These are phyloP conservation scores for Sequoiadendron giganteum DNA, from an alignment of 75 land plant species.

Conservation along the genomic window DNA sequence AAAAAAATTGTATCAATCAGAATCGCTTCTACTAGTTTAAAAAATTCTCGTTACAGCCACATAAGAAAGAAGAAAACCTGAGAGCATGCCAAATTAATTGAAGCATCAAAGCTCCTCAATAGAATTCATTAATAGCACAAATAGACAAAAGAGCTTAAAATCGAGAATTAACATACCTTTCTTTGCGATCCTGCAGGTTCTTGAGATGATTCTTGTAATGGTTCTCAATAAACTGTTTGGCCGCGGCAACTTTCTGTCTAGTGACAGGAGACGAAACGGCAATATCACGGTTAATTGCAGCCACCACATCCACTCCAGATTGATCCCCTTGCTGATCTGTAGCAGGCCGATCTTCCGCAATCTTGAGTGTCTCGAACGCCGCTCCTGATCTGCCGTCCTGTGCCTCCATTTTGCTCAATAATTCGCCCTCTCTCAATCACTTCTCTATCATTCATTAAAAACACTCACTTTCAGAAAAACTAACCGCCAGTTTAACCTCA, in stretches of 20 bases:
- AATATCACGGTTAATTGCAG: constrained; percentile 17
- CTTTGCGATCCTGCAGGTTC: constrained; percentile 59
- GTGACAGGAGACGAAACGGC: constrained; percentile 60
- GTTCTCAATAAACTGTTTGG: constrained; percentile 71
- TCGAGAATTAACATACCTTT: constrained; percentile 35
- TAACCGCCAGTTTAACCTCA: neutral
- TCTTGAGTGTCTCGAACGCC: constrained; percentile 23
- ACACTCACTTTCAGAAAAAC: neutral
- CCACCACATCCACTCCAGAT: constrained; percentile 9
- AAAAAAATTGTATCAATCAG: neutral
- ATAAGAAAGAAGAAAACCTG: neutral
- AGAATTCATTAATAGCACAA: neutral
- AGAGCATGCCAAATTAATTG: neutral
- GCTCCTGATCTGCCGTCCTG: constrained; percentile 24
- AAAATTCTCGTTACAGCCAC: too few relatives aligned
- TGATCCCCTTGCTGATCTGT: constrained; percentile 4
- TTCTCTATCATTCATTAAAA: neutral
- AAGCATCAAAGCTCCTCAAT: neutral
- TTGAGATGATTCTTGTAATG: constrained; percentile 61
- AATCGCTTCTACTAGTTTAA: neutral
- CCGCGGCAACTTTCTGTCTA: constrained; percentile 61
- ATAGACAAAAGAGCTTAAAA: neutral
- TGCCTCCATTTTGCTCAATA: constrained; percentile 6
- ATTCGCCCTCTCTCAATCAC: neutral
- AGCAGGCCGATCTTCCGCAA: constrained; percentile 23